Percentiles rank a stretch among this genome's conserved stretches.
phyloP scores from a whole-genome alignment of 257 asterid genomes.

The Salvia hispanica region DNA sequence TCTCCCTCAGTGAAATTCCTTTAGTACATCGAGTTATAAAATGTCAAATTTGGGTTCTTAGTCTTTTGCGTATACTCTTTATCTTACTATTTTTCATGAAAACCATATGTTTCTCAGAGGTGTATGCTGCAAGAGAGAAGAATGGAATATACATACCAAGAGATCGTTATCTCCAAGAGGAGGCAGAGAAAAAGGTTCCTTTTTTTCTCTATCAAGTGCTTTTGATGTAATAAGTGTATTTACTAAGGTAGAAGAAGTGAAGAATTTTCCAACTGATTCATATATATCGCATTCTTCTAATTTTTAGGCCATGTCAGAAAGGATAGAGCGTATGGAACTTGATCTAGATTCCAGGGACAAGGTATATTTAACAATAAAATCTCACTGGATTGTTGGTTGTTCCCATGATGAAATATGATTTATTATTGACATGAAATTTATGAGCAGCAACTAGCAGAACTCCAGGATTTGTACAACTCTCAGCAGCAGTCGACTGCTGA shows the following conservation, averaged over 20 bases:
- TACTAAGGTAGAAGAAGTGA: not conserved
- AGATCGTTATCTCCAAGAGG: constrained; percentile 96
- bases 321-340: constrained; percentile 93
- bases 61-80: not conserved
- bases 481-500: constrained; percentile 78
- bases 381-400: constrained; percentile 18
- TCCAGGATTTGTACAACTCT: constrained; percentile 78
- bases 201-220: constrained; percentile 3
- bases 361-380: constrained; percentile 47
- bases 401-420: constrained; percentile 7
- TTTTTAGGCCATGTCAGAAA: constrained; percentile 90
- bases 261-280: constrained; percentile 18
- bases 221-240: constrained; percentile 14
- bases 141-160: constrained; percentile 95
- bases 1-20: constrained; percentile 4
- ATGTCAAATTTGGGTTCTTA: constrained; percentile 4
- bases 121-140: constrained; percentile 97
- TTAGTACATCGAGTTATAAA: constrained; percentile 15
- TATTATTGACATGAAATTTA: constrained; percentile 22
- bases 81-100: constrained; percentile 17
- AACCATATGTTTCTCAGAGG: constrained; percentile 60
- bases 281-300: constrained; percentile 14
- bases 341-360: constrained; percentile 88
- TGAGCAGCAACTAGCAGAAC: constrained; percentile 77
- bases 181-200: constrained; percentile 97